These are phyloP conservation scores for Vaucheria bursata DNA, from an alignment of 352 stramenopile species.

Conservation along the genomic window DNA sequence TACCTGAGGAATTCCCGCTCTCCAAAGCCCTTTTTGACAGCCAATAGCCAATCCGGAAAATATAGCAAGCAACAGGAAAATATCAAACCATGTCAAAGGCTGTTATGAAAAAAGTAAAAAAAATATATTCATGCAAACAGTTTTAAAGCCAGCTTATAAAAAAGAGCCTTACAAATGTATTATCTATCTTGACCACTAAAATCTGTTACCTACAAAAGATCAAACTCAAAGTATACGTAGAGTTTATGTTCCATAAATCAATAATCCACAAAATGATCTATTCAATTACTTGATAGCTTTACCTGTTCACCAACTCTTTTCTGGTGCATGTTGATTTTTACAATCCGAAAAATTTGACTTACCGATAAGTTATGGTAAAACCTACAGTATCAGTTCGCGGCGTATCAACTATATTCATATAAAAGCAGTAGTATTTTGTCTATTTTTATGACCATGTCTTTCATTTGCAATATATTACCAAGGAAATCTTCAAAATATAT, in stretches of 20 bases:
- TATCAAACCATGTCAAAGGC: neutral
- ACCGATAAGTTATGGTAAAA: no score
- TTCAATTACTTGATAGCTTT: no score
- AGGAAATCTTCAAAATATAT: no score
- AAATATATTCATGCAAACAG: neutral
- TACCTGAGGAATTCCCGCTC: slow-evolving; percentile 4
- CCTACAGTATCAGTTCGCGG: no score
- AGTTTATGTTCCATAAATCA: no score
- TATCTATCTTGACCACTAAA: neutral
- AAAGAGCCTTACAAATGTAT: neutral
- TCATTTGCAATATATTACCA: no score
- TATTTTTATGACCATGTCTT: no score
- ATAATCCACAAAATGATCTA: no score
- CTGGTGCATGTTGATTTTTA: neutral
- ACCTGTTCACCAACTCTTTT: no score
- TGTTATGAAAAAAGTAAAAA: neutral
- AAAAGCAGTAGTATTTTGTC: no score
- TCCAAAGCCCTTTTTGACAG: neutral
- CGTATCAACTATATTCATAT: no score
- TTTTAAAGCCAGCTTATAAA: neutral
- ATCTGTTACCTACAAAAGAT: neutral
- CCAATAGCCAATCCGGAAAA: neutral
- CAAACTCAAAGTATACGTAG: neutral
- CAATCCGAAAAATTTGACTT: neutral
- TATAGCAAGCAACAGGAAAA: neutral